Conservation (phyloP, 768 basidiomycete genomes). For the Dictyophora rubrovolvata region DNA sequence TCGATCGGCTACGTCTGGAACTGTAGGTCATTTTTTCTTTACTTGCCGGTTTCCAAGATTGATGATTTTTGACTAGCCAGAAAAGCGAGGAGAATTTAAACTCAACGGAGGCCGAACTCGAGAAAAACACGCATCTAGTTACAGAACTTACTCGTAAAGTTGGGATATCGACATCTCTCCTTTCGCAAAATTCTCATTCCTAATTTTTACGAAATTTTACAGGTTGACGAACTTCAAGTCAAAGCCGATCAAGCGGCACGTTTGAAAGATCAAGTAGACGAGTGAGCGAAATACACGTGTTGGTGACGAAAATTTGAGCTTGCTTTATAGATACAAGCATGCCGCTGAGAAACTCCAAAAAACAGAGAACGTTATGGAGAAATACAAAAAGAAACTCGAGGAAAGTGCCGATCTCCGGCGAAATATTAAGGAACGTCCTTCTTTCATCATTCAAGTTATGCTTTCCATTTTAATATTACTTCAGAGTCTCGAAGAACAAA, state of each 20-base stretch:
- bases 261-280: constrained; percentile 91
- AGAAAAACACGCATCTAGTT: constrained; percentile 60
- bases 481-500: constrained; percentile 86
- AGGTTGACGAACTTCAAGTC: constrained; percentile 67
- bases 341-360: constrained; percentile 88
- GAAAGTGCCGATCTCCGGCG: constrained; percentile 64
- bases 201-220: neutral
- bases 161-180: neutral
- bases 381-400: constrained; percentile 97
- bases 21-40: constrained; percentile 51
- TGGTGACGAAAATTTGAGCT: constrained; percentile 1
- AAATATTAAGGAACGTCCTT: constrained; percentile 26
- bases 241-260: constrained; percentile 68
- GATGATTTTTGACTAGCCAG: constrained; percentile 44
- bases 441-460: neutral
- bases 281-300: constrained; percentile 40
- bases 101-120: constrained; percentile 71
- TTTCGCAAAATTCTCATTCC: neutral
- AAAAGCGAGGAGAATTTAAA: constrained; percentile 91
- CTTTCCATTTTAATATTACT: neutral
- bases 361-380: constrained; percentile 96
- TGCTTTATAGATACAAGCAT: constrained; percentile 62
- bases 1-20: constrained; percentile 70
- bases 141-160: constrained; percentile 65
- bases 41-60: constrained; percentile 7